Base-by-base conservation (phyloP, 2,329 filamentous ascomycete genomes). In the Orbilia ellipsospora region DNA sequence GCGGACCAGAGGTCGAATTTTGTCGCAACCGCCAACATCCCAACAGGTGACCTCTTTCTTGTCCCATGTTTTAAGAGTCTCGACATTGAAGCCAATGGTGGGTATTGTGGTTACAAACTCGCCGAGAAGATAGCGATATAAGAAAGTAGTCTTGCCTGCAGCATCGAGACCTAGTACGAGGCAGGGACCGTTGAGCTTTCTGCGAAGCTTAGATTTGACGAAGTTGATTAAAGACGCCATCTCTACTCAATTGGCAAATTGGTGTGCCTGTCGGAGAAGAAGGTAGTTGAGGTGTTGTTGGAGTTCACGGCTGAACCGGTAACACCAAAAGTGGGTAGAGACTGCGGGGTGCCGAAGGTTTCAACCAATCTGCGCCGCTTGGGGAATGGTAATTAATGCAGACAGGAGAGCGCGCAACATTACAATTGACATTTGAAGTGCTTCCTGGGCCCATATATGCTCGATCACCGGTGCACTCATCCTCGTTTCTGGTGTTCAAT, bases 1-100 rank as follows among this genome's bases (percentile, higher is more conserved):
- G 0, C 78, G 76, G 6, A 80, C 52, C 0, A 82, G 78, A 1
- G 79, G 78, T 16, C 80, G 78, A 0, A 82, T 80, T 40, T 74
- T 77, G 42, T 82, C 80, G 7, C 79, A 44, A 54, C 75, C 78
- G 8, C 78, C 78, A n/a, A 78, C 23, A 40, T 78, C 78, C 78
- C 78, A 78, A 45, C 76, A 77, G 5, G 40, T 40, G 10, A 78
- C 26, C 26, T 57, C 59, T 18, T 77, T 59, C 10, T 36, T 36
- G 1, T 59, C 36, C 13, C 61, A 61, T 5, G 72, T 12, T 8
- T 54, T 68, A 15, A 78, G n/a, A 10, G 70, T 65, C 26, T 78
- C 78, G 45, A 73, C 77, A 36, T 78, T 78, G 45, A 78, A 77
- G 23, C 78, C 78, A 40, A 78, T 78, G 1, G 78, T 78, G 12